These are phyloP conservation scores for Ceratobasidium sp. DNA, from an alignment of 1,284 basidiomycete genomes.

Conservation along the genomic window DNA sequence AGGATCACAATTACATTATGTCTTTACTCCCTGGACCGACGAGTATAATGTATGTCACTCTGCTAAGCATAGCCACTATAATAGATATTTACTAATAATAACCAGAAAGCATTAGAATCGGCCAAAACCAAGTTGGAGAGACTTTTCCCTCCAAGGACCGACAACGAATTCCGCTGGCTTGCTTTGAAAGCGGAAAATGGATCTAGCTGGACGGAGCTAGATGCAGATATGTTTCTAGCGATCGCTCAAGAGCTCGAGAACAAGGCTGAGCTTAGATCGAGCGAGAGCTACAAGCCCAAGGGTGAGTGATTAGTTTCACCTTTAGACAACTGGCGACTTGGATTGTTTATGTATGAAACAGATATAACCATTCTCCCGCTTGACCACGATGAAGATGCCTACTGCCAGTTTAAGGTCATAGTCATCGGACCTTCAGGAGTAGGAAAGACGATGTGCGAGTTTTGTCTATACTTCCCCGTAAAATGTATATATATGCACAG, in stretches of 20 bases:
- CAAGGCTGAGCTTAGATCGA: not conserved
- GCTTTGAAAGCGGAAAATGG: not conserved
- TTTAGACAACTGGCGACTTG: too few species aligned
- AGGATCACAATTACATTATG: not conserved
- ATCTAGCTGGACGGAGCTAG: not conserved
- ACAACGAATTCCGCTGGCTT: not conserved
- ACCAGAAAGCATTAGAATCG: not conserved
- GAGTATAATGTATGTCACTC: not conserved
- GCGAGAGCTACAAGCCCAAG: too few species aligned
- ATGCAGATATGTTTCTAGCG: not conserved
- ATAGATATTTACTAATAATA: not conserved
- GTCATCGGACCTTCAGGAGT: slow-evolving; percentile 2
- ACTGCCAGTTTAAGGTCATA: slow-evolving; percentile 1
- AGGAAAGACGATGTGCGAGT: not conserved
- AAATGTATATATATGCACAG: too few species aligned
- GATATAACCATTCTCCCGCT: not conserved
- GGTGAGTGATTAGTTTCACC: too few species aligned
- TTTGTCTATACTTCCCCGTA: too few species aligned
- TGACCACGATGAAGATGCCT: not conserved
- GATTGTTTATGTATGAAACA: not conserved
- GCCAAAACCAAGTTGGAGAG: not conserved
- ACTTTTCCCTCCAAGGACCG: not conserved
- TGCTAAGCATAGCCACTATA: not conserved
- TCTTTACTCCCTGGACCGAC: slow-evolving; percentile 2
- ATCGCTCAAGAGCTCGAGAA: too few species aligned